Conservation (phyloP, 2,329 filamentous ascomycete species). For the Ophiostoma pallidulum region DNA sequence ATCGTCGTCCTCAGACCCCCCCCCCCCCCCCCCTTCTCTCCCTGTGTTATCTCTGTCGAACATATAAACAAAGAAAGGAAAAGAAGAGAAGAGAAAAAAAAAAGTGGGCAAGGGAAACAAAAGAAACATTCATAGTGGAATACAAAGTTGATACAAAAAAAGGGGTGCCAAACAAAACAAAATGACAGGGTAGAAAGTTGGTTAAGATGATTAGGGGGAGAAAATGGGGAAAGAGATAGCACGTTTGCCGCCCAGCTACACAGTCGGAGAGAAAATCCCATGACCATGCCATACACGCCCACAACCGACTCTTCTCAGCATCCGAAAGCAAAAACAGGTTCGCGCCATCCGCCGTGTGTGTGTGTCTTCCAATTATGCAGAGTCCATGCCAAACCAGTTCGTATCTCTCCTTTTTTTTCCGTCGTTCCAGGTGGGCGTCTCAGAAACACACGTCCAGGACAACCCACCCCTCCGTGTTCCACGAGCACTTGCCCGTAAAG, state of each 20-base stretch:
- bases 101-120: background rate
- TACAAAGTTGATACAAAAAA: slow-evolving; percentile 4
- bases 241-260: slow-evolving; percentile 2
- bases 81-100: background rate
- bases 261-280: background rate
- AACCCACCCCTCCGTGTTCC: background rate
- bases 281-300: background rate
- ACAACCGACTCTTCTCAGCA: background rate
- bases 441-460: too few species aligned
- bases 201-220: background rate
- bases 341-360: slow-evolving; percentile 6
- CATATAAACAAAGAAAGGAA: slow-evolving; percentile 5
- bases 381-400: slow-evolving; percentile 8
- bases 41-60: too few species aligned
- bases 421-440: background rate
- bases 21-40: background rate
- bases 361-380: background rate
- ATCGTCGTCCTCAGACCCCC: background rate
- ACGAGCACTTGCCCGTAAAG: slow-evolving; percentile 10
- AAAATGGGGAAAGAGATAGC: slow-evolving; percentile 9
- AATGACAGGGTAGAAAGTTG: slow-evolving; percentile 3
- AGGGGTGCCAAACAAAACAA: slow-evolving; percentile 2
- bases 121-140: slow-evolving; percentile 1
- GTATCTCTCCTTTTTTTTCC: slow-evolving; percentile 9
- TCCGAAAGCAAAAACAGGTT: background rate